Conservation (phyloP, 2,329 filamentous ascomycete genomes). For the Curvularia sp. region DNA sequence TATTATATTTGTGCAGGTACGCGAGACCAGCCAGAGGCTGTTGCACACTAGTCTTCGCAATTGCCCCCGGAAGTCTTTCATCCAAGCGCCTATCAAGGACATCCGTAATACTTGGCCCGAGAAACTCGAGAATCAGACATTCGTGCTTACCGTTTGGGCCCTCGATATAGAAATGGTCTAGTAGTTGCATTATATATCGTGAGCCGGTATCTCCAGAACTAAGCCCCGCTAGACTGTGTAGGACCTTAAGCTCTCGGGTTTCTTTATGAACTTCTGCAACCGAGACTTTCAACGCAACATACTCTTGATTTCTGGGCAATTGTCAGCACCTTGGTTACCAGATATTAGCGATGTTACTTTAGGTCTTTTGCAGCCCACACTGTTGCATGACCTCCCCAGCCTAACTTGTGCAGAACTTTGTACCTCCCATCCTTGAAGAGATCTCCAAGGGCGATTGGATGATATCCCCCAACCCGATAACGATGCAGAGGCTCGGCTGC, state of each 20-base stretch:
- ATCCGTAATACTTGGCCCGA: slow-evolving; percentile 52
- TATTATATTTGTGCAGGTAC: slow-evolving; percentile 29
- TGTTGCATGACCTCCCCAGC: slow-evolving; percentile 34
- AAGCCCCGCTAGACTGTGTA: slow-evolving; percentile 19
- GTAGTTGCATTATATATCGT: slow-evolving; percentile 49
- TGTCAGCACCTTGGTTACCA: too few species aligned
- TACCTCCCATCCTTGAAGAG: slow-evolving; percentile 28
- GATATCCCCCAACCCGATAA: slow-evolving; percentile 30
- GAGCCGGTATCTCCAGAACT: too few species aligned
- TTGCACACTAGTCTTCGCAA: slow-evolving; percentile 50
- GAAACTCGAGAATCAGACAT: slow-evolving; percentile 55
- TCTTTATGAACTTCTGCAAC: slow-evolving; percentile 17
- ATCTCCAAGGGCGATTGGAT: slow-evolving; percentile 30
- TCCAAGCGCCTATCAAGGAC: slow-evolving; percentile 31
- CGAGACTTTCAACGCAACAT: slow-evolving; percentile 37
- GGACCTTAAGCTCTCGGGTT: slow-evolving; percentile 24
- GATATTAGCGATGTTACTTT: too few species aligned
- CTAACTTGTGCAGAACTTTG: slow-evolving; percentile 34
- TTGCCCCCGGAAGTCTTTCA: slow-evolving; percentile 48
- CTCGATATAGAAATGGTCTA: slow-evolving; percentile 49
- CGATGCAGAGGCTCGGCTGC: slow-evolving; percentile 34
- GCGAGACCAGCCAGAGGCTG: slow-evolving; percentile 27
- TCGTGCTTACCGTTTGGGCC: slow-evolving; percentile 57
- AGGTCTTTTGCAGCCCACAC: slow-evolving; percentile 33
- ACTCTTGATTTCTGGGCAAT: slow-evolving; percentile 16